A percentile compares a stretch with the other conserved stretches of the same genome.
phyloP scores from a whole-genome alignment of 164 flowering plant genomes.

The Vitis rotundifolia region DNA sequence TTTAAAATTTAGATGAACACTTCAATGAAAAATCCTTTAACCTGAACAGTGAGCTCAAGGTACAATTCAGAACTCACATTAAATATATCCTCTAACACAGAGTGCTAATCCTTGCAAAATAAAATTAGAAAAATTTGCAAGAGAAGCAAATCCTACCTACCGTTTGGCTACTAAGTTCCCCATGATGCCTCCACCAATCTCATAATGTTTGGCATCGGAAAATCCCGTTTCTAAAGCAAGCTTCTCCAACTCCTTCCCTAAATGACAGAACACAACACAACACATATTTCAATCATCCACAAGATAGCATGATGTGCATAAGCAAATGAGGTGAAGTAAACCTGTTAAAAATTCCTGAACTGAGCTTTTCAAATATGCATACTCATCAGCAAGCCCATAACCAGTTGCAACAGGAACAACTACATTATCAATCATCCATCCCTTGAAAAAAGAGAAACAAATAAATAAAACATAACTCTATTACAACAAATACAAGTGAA shows the following conservation, averaged over 20 bases:
- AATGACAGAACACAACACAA: conserved; percentile 4
- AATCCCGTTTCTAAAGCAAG: conserved; percentile 81
- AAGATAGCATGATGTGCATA: background rate
- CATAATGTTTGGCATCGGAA: conserved; percentile 66
- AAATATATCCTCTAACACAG: no score
- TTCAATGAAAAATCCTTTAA: no score
- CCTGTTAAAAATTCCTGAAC: conserved; percentile 80
- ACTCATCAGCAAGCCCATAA: conserved; percentile 74
- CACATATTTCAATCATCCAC: background rate
- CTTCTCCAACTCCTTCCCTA: conserved; percentile 81
- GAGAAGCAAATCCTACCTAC: conserved; percentile 20
- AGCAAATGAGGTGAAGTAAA: conserved; percentile 14
- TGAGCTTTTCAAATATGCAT: conserved; percentile 74
- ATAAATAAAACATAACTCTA: background rate
- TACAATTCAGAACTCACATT: no score
- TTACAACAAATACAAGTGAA: background rate
- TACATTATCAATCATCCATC: conserved; percentile 87
- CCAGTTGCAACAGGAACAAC: conserved; percentile 78
- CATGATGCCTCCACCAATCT: conserved; percentile 82
- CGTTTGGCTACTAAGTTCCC: conserved; percentile 79
- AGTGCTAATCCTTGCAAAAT: no score
- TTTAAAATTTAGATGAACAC: no score
- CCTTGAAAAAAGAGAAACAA: conserved; percentile 44
- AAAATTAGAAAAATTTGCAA: no score
- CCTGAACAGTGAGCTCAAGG: no score